Conservation (phyloP, 257 asterid genomes). For the Pogostemon cablin region DNA sequence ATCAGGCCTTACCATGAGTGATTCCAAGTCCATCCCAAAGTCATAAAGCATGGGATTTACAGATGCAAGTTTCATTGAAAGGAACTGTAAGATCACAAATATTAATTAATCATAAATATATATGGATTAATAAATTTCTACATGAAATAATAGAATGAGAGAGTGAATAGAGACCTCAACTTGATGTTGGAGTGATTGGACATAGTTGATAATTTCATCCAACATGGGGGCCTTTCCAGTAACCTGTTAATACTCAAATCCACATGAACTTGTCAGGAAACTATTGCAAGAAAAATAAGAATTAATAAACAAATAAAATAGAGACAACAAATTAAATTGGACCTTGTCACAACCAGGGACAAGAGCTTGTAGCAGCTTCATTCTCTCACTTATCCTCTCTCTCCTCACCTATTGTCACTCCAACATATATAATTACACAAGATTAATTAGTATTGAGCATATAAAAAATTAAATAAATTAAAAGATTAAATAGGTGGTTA, state of each 20-base stretch:
- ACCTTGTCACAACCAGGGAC: slow-evolving; percentile 96
- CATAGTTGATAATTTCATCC: slow-evolving; percentile 92
- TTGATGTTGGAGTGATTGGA: slow-evolving; percentile 87
- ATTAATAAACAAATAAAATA: slow-evolving; percentile 9
- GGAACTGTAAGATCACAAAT: slow-evolving; percentile 53
- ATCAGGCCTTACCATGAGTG: slow-evolving; percentile 58
- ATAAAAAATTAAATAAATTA: background rate
- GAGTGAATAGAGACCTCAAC: slow-evolving; percentile 59
- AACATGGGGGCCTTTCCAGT: slow-evolving; percentile 95
- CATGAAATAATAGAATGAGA: background rate
- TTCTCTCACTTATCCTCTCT: slow-evolving; percentile 85
- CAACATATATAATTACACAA: background rate
- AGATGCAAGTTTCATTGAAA: slow-evolving; percentile 89
- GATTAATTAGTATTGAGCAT: background rate
- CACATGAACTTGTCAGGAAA: slow-evolving; percentile 51
- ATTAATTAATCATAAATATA: background rate
- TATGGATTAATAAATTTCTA: background rate
- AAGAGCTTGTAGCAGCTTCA: slow-evolving; percentile 76
- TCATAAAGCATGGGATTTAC: slow-evolving; percentile 65
- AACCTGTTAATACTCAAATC: slow-evolving; percentile 57
- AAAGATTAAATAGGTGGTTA: background rate
- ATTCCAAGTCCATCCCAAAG: slow-evolving; percentile 73
- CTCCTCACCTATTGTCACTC: slow-evolving; percentile 61
- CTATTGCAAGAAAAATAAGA: background rate
- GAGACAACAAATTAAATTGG: slow-evolving; percentile 15